Conservation (phyloP, 2,329 filamentous ascomycete genomes). For the Thelonectria rubi region DNA sequence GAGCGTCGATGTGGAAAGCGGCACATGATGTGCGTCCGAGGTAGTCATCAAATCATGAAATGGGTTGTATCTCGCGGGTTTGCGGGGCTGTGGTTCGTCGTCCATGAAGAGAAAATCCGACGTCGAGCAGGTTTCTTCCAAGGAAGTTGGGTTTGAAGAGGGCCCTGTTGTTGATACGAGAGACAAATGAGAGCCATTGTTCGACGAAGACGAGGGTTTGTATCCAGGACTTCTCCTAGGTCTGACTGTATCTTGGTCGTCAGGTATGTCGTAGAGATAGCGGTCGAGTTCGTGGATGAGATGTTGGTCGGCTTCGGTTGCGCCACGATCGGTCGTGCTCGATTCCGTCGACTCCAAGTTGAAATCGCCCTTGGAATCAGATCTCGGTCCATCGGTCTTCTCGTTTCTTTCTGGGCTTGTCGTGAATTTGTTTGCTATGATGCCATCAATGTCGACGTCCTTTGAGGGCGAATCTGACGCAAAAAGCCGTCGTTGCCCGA, state of each 20-base stretch:
- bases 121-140: not conserved
- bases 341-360: not conserved
- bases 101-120: conserved; percentile 6
- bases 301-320: too few species aligned
- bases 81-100: not conserved
- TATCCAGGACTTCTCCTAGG: not conserved
- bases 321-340: not conserved
- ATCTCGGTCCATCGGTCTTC: too few species aligned
- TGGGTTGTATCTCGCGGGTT: not conserved
- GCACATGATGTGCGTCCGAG: conserved; percentile 34
- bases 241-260: not conserved
- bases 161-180: not conserved
- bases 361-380: too few species aligned
- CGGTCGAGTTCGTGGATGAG: conserved; percentile 15
- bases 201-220: not conserved
- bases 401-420: not conserved
- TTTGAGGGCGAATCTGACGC: conserved; percentile 37
- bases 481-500: conserved; percentile 32
- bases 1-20: conserved; percentile 46
- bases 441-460: conserved; percentile 39
- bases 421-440: conserved; percentile 25
- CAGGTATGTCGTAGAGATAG: conserved; percentile 2
- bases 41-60: not conserved
- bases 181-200: too few species aligned
- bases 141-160: not conserved